phyloP scores from a whole-genome alignment of 1,284 basidiomycete species.

The Tylopilus sp. region DNA sequence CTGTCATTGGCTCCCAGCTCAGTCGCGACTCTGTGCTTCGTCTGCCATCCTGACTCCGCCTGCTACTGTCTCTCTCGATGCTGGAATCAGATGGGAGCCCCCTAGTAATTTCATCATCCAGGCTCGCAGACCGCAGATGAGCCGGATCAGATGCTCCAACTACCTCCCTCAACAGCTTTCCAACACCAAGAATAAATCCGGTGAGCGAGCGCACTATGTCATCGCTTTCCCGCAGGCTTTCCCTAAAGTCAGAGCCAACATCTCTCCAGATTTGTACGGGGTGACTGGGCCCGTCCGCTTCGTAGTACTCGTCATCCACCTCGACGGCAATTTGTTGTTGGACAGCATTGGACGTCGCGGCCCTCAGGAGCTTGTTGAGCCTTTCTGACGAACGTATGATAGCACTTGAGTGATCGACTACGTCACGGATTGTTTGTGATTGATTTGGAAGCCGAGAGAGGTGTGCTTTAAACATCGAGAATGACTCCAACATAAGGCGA shows the following conservation, averaged over 20 bases:
- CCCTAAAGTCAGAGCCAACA: conserved; percentile 66
- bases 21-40: conserved; percentile 52
- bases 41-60: conserved; percentile 50
- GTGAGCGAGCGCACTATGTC: conserved; percentile 73
- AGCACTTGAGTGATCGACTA: conserved; percentile 57
- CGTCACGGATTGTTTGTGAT: conserved; percentile 44
- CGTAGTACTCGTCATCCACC: conserved; percentile 46
- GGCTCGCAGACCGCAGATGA: conserved; percentile 45
- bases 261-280: conserved; percentile 59
- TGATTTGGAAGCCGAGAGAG: conserved; percentile 49
- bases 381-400: conserved; percentile 61
- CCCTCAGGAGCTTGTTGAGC: conserved; percentile 57
- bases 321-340: conserved; percentile 72
- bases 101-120: conserved; percentile 43
- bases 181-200: conserved; percentile 66
- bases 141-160: conserved; percentile 34
- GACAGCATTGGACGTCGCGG: conserved; percentile 53
- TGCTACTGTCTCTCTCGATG: conserved; percentile 36
- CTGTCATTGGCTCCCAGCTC: conserved; percentile 50
- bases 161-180: conserved; percentile 61
- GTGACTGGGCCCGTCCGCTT: conserved; percentile 31
- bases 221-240: conserved; percentile 66
- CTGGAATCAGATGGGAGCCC: conserved; percentile 36
- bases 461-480: conserved; percentile 65
- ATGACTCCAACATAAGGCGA: conserved; percentile 61